Base-by-base conservation (phyloP, 306 rosid genomes). In the Dalbergia cultrata region DNA sequence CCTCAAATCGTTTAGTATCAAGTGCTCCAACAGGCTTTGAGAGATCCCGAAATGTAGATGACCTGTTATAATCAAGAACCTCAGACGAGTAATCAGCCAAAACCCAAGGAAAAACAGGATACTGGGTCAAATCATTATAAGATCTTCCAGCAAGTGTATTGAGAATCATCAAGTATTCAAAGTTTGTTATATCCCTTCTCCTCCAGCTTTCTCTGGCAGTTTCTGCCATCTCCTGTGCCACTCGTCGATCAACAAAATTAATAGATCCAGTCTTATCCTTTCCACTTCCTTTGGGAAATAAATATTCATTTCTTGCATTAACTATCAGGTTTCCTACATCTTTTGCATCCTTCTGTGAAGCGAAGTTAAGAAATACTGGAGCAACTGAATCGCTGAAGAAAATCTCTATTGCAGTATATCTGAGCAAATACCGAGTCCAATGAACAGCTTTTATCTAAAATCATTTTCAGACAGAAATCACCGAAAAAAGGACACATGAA, bases 51-150 rank as follows among this genome's bases (percentile, higher is more conserved):
- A 90, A 95, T 61, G 99, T 93, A 80, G 99, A 90, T 59, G 99
- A 95, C 81, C 81, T 95, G 79, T 95, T 95, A 82, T 84, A 95
- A 88, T 95, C 99, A 84, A 95, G 97, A 90, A 87, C 85, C 80
- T 93, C 99, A 1, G 99, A 95, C 13, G 99, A 88, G 87, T 93
- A 92, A 86, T 95, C 99, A 53, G 97, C 95, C 91, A 95, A 89
- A 76, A 95, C 86, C 99, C 99, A 95, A 34, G 99, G 99, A 79
- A 95, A 95, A 78, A 95, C 89, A 19, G 99, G 99, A 87, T 95
- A 95, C 73, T 95, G 99, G 58, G 99, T 95, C 84, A 95, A 83
- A 82, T 95, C 99, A 77, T 95, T 95, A 80, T 91, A 93, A 67
- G 99, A 93, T 86, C 99, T 91, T 85, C 99, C 99, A 43, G 99